Evolutionary conservation across 2,329 filamentous ascomycete genomes (phyloP), one percentile per base, ranked within the genome.

Genomic region (Blastomyces parvus): DNA sequence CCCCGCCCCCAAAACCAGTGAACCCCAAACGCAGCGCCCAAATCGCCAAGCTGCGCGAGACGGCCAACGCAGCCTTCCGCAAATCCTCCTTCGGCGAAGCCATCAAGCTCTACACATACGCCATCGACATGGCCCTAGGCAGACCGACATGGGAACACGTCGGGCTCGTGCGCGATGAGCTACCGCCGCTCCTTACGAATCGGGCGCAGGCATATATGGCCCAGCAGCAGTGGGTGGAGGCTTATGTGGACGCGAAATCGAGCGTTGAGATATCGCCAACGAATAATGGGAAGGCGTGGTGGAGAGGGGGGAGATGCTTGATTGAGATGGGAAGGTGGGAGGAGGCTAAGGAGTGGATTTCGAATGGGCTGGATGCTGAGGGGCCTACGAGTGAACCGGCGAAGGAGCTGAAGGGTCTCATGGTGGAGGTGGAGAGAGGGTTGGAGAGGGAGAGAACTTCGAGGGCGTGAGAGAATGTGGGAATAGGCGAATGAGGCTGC

Each of bases 271-370:
- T 90, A 66, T 92, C 93, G 82, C 84, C 86, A 68, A 83, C 88
- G 52, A 91, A 88, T 48, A 97, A 99, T 75, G 86, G 90, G 0
- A 97, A 97, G 84, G 92, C 87, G 0, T 97, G 93, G 91, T 97
- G 91, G 88, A 82, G 94, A 66, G 82, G 90, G 66, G 94, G 90
- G 11, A 86, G 86, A 79, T 95, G 91, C 73, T 77, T 97, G 72
- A 78, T 88, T 68, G 94, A 99, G 84, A 97, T 97, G 94, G 88
- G 89, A 0, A 78, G 93, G 65, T 78, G 90, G 71, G 86, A 89
- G 62, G 93, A 97, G 84, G 91, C 92, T 0, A 81, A 81, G 70
- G 86, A 87, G 66, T 95, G 91, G 86, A 83, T 96, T 50, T 83
- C 82, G 67, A 83, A 85, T 72, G 91, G 86, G 0, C 76, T 96